These are phyloP conservation scores for Pestalotiopsis sp. DNA, from an alignment of 2,329 filamentous ascomycete species.

Conservation along the genomic window DNA sequence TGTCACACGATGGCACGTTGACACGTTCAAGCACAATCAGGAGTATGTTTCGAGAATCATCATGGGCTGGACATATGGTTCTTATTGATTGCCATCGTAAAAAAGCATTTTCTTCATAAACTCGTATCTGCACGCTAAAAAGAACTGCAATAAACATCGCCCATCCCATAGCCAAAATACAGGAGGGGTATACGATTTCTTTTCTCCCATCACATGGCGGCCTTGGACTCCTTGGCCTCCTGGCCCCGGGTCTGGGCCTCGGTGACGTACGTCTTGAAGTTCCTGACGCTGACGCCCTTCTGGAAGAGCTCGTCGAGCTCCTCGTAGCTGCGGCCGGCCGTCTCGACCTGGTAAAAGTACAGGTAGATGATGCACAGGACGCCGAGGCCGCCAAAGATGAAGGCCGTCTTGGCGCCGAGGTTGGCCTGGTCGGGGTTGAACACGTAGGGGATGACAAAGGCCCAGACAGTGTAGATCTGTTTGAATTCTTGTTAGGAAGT, in stretches of 20 bases:
- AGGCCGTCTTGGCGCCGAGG: constrained; percentile 42
- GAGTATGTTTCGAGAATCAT: too few species aligned
- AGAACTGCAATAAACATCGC: background rate
- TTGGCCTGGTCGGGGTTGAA: constrained; percentile 35
- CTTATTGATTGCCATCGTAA: background rate
- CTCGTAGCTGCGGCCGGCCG: constrained; percentile 22
- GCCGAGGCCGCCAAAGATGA: constrained; percentile 39
- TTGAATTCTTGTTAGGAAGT: background rate
- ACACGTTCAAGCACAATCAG: too few species aligned
- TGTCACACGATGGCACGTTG: too few species aligned
- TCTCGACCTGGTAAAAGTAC: constrained; percentile 38
- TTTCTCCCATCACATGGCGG: background rate
- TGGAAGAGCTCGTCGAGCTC: constrained; percentile 23
- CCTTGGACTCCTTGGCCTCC: constrained; percentile 1
- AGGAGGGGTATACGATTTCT: background rate
- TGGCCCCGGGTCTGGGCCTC: background rate
- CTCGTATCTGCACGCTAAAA: background rate
- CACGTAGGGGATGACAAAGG: constrained; percentile 29
- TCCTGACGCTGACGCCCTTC: constrained; percentile 21
- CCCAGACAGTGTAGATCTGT: constrained; percentile 14
- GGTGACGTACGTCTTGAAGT: constrained; percentile 7
- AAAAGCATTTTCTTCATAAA: background rate
- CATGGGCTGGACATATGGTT: background rate
- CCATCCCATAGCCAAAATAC: background rate
- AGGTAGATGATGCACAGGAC: constrained; percentile 32